A percentile compares a stretch with the other conserved stretches of the same genome.
phyloP scores from a whole-genome alignment of 2,329 filamentous ascomycete genomes.

The Sclerotinia glacialis region DNA sequence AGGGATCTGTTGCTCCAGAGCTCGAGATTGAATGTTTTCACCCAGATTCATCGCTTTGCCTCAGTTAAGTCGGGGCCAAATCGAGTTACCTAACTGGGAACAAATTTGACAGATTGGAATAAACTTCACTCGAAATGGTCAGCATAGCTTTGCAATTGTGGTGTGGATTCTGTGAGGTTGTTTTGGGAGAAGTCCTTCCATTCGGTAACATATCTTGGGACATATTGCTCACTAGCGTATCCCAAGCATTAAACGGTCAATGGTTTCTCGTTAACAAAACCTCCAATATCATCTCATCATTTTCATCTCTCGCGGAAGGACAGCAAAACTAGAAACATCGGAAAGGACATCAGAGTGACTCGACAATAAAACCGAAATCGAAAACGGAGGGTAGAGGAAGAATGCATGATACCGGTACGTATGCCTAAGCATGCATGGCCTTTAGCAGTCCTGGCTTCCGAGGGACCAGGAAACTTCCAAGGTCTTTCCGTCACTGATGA shows the following conservation, averaged over 20 bases:
- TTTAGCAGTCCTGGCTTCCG: too few species aligned
- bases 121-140: too few species aligned
- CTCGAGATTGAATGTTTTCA: not conserved
- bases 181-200: too few species aligned
- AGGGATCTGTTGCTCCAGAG: not conserved
- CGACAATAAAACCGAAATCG: not conserved
- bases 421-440: accelerated
- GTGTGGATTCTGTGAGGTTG: too few species aligned
- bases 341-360: accelerated
- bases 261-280: not conserved
- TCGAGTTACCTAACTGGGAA: not conserved
- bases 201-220: too few species aligned
- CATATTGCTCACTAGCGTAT: too few species aligned
- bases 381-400: not conserved
- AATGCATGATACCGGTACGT: not conserved
- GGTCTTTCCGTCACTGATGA: too few species aligned
- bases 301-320: accelerated
- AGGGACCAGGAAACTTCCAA: too few species aligned
- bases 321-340: not conserved
- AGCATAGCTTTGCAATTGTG: too few species aligned
- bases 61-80: not conserved
- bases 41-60: not conserved
- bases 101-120: too few species aligned
- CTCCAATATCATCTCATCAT: not conserved
- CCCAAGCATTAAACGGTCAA: too few species aligned